Evolutionary conservation across 352 stramenopile species (phyloP), one percentile per base, ranked within the genome.

Genomic region (Phytopythium sindhum): DNA sequence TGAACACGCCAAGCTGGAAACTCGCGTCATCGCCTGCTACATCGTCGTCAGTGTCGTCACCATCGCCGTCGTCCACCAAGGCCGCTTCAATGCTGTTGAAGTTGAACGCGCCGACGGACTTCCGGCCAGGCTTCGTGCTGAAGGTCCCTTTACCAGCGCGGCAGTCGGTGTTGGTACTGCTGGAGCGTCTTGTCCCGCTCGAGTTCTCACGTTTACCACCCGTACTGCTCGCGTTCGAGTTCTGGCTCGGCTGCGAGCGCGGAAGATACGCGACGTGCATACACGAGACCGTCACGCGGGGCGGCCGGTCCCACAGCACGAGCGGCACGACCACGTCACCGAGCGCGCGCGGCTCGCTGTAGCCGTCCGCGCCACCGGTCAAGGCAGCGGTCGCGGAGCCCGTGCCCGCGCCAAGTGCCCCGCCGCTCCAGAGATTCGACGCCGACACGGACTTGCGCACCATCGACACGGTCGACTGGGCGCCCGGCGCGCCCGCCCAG

Each of bases 181-280:
- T 70, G 56, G 60, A 71, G 24, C 74, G 68, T 19, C 19, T 62
- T 12, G 57, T 31, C 14, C 17, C 33, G 28, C 0, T 44, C 37
- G 21, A 4, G 3, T 4, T n/a, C 10, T 31, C 31, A 10, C 21
- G 19, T 11, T 19, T 58, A 3, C 6, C 29, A 9, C 31, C 10
- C 10, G 28, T 19, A 14, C 12, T 26, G 4, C 57, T 55, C 0
- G 28, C 53, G 56, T 66, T 86, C 51, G 83, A 81, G 65, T 87
- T 87, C 65, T 89, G 80, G 64, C 81, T 89, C n/a, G 81, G 78
- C 68, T 86, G 76, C 4, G 78, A 80, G 37, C 75, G 68, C 0
- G 84, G 84, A n/a, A 93, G 68, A 52, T 82, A 73, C 35, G 90
- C 69, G 31, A 90, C 81, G 47, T 91, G 82, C 14, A 93, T 39